phyloP scores from a whole-genome alignment of 768 basidiomycete species.

The Artomyces pyxidatus region DNA sequence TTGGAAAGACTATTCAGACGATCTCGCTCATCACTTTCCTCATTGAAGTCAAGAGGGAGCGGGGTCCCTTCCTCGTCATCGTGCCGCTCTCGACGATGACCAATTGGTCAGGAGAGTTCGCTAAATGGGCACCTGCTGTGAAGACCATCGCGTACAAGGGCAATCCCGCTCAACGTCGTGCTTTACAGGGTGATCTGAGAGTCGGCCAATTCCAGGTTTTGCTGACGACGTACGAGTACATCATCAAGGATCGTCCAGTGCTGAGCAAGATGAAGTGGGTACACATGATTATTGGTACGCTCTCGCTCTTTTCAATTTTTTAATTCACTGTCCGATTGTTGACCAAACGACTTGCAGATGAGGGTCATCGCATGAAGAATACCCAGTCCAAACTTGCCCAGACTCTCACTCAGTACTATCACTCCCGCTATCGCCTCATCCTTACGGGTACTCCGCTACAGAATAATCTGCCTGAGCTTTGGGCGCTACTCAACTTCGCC shows the following conservation, averaged over 20 bases:
- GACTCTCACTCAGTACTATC: conserved; percentile 87
- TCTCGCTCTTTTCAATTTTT: background rate
- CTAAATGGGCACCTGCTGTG: conserved; percentile 91
- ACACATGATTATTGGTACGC: conserved; percentile 91
- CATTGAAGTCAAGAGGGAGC: conserved; percentile 83
- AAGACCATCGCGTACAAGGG: conserved; percentile 85
- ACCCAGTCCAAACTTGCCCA: conserved; percentile 82
- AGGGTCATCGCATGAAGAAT: conserved; percentile 98
- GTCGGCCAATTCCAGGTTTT: conserved; percentile 84
- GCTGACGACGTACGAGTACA: conserved; percentile 93
- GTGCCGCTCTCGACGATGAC: conserved; percentile 96
- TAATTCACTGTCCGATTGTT: background rate
- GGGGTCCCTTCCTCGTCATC: conserved; percentile 93
- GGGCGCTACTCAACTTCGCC: conserved; percentile 93
- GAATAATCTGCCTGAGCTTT: conserved; percentile 94
- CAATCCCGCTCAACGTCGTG: conserved; percentile 75
- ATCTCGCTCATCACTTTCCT: conserved; percentile 94
- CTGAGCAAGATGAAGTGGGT: conserved; percentile 91
- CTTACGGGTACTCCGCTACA: conserved; percentile 94
- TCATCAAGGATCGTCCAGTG: conserved; percentile 92
- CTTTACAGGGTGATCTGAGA: conserved; percentile 69
- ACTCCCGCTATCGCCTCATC: conserved; percentile 88
- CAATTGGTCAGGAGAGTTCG: conserved; percentile 94
- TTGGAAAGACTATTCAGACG: conserved; percentile 91
- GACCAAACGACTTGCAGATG: conserved; percentile 45